Evolutionary conservation across 352 stramenopile genomes (phyloP).

Genomic region (Phytophthora sojae): DNA sequence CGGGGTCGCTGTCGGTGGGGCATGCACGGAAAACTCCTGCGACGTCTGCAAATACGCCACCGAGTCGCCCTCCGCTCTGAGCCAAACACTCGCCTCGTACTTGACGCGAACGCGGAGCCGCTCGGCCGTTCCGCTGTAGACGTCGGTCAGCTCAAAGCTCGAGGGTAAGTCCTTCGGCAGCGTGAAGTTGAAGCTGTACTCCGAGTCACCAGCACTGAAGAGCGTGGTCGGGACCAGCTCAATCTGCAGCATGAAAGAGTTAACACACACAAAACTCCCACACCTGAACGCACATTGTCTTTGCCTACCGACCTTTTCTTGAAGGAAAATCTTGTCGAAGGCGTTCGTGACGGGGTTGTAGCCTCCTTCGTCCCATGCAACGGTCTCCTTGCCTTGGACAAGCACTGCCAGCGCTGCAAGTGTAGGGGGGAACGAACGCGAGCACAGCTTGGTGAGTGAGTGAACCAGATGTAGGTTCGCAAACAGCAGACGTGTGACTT

Average conservation of each 20-base stretch:
- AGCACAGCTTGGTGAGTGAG: neutral
- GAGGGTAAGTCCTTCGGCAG: conserved; percentile 31
- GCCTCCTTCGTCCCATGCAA: conserved; percentile 43
- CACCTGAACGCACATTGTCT: neutral
- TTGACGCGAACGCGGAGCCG: conserved; percentile 40
- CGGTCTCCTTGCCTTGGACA: conserved; percentile 32
- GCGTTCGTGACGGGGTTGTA: conserved; percentile 37
- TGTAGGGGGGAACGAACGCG: neutral
- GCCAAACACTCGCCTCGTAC: conserved; percentile 42
- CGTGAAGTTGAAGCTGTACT: conserved; percentile 33
- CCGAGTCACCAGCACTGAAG: conserved; percentile 29
- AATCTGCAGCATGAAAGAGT: conserved; percentile 27
- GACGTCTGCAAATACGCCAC: conserved; percentile 38
- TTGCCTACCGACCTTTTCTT: conserved; percentile 32
- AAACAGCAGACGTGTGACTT: conserved; percentile 6
- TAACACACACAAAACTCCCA: neutral
- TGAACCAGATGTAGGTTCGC: neutral
- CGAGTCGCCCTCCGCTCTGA: conserved; percentile 35
- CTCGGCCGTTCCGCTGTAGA: conserved; percentile 39
- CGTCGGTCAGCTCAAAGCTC: conserved; percentile 39
- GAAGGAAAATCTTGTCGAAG: conserved; percentile 43
- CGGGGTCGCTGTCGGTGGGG: conserved; percentile 23
- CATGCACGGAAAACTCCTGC: conserved; percentile 41
- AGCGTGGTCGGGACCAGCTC: conserved; percentile 22
- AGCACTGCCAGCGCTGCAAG: conserved; percentile 32